Percentiles rank a stretch among this genome's conserved stretches.
phyloP scores from a whole-genome alignment of 2,329 filamentous ascomycete species.

The Aspergillus proliferans region DNA sequence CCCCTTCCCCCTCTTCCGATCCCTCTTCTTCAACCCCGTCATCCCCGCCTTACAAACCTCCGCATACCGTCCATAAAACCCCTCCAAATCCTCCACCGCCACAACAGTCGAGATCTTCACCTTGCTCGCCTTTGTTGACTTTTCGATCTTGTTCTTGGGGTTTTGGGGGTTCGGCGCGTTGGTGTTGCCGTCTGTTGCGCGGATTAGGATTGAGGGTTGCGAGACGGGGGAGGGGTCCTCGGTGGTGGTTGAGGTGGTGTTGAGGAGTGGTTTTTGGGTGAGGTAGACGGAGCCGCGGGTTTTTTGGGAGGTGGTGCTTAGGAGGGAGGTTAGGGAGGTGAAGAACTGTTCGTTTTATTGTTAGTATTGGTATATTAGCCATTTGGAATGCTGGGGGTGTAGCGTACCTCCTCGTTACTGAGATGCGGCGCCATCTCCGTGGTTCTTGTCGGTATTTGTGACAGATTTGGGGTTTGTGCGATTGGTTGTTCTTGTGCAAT shows the following conservation, averaged over 20 bases:
- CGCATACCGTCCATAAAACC: conserved; percentile 78
- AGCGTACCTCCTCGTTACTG: conserved; percentile 36
- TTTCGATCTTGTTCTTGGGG: conserved; percentile 34
- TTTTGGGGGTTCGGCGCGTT: conserved; percentile 35
- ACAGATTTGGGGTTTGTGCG: not conserved
- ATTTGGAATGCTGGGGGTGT: not conserved
- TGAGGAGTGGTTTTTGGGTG: conserved; percentile 36
- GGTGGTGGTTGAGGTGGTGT: conserved; percentile 18
- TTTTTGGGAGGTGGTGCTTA: conserved; percentile 33
- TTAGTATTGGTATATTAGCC: conserved; percentile 10
- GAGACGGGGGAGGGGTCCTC: conserved; percentile 53
- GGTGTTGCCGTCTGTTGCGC: conserved; percentile 74
- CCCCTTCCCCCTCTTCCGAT: conserved; percentile 73
- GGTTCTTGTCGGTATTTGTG: not conserved
- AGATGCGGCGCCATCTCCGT: conserved; percentile 30
- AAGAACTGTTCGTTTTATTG: conserved; percentile 34
- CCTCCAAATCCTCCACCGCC: conserved; percentile 65
- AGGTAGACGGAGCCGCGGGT: conserved; percentile 40
- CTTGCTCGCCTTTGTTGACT: conserved; percentile 48
- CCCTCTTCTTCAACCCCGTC: conserved; percentile 83
- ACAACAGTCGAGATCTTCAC: conserved; percentile 81
- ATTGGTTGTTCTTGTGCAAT: not conserved
- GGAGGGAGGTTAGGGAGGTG: conserved; percentile 32
- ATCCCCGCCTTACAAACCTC: conserved; percentile 88
- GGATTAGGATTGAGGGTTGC: conserved; percentile 68